phyloP scores from a whole-genome alignment of 805 yeast genomes.

The Pichia paraexigua region DNA sequence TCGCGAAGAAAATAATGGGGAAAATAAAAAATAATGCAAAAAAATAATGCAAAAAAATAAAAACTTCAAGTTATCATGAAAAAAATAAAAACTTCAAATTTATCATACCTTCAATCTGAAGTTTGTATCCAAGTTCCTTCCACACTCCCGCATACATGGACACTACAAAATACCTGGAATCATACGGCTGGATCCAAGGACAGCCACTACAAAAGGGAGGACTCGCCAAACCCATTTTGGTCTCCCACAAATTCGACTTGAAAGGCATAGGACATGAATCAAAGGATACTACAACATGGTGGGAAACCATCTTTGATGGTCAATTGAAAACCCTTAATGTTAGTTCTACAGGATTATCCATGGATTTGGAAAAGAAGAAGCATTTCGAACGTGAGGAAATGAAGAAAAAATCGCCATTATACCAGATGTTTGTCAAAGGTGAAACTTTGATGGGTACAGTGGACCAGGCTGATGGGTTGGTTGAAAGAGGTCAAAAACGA shows the following conservation, averaged over 20 bases:
- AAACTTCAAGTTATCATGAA: no score
- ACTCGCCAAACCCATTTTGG: constrained; percentile 74
- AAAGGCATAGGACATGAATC: constrained; percentile 82
- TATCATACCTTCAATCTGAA: no score
- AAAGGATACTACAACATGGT: constrained; percentile 85
- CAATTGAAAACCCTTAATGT: constrained; percentile 68
- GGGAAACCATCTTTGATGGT: constrained; percentile 95
- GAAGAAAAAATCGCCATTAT: constrained; percentile 49
- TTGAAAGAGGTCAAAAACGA: constrained; percentile 3
- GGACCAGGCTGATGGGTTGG: constrained; percentile 13
- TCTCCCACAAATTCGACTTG: constrained; percentile 81
- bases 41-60: no score
- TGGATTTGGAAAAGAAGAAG: constrained; percentile 32
- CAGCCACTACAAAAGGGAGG: constrained; percentile 78
- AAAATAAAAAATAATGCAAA: no score
- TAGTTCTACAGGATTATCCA: constrained; percentile 1
- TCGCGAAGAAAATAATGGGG: no score
- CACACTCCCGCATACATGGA: constrained; percentile 26
- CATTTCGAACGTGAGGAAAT: constrained; percentile 41
- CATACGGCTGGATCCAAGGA: constrained; percentile 91
- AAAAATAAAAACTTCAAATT: no score
- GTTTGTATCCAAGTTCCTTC: no score
- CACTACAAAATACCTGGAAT: constrained; percentile 59
- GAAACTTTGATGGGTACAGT: constrained; percentile 77
- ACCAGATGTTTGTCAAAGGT: constrained; percentile 81